Percentiles rank a stretch among this genome's conserved stretches.
These are phyloP conservation scores for Rosa multiflora DNA, from an alignment of 306 rosid species.

Conservation along the genomic window DNA sequence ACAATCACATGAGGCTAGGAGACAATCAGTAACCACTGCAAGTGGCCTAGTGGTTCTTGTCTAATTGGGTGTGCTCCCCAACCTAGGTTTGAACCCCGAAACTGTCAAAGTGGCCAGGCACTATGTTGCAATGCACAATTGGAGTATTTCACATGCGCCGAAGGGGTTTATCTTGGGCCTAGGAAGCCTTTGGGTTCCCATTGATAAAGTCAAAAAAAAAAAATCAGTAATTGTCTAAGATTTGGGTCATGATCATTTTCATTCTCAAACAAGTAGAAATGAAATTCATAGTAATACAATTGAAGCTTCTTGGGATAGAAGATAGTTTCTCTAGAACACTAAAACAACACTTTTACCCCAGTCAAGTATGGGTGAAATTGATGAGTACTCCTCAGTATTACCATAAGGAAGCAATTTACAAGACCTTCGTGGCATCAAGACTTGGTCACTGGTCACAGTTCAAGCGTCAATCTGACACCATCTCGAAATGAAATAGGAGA, in stretches of 20 bases:
- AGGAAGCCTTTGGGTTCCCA: too few relatives aligned
- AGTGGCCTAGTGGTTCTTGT: too few relatives aligned
- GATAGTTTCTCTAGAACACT: neutral
- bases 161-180: too few relatives aligned
- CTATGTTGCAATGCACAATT: too few relatives aligned
- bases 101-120: too few relatives aligned
- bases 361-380: neutral
- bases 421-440: conserved; percentile 32
- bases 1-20: too few relatives aligned
- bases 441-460: conserved; percentile 26
- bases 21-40: too few relatives aligned
- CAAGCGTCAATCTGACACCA: conserved; percentile 72
- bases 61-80: too few relatives aligned
- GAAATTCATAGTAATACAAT: conserved; percentile 62
- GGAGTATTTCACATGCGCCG: too few relatives aligned
- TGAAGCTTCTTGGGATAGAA: neutral
- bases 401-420: conserved; percentile 9
- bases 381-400: neutral
- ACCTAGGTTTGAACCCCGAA: too few relatives aligned
- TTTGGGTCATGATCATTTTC: neutral
- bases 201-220: too few relatives aligned
- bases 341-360: neutral
- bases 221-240: neutral
- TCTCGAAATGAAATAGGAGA: conserved; percentile 62
- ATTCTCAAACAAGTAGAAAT: neutral